phyloP scores from a whole-genome alignment of 768 basidiomycete genomes.

The Hydnum rufescens region DNA sequence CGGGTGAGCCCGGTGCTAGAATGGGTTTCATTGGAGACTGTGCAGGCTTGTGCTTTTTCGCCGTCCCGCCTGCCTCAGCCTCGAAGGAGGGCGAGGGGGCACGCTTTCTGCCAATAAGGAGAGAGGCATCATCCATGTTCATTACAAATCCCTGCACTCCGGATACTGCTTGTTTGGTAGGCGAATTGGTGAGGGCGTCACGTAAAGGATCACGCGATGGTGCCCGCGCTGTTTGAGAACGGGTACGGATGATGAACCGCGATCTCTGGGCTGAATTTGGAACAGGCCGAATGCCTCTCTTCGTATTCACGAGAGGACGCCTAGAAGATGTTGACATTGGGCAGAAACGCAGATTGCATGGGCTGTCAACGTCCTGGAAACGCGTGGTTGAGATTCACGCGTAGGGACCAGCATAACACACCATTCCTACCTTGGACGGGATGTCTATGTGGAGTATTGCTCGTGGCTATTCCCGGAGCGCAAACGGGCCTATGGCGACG shows the following conservation, averaged over 20 bases:
- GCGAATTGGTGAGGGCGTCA: background rate
- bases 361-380: no score
- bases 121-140: no score
- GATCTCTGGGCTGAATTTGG: background rate
- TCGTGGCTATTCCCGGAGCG: no score
- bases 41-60: background rate
- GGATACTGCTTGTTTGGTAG: background rate
- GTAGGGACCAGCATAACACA: no score
- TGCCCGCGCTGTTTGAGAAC: background rate
- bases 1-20: background rate
- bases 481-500: no score
- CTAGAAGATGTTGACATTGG: no score
- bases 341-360: no score
- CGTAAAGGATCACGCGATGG: background rate
- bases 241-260: background rate
- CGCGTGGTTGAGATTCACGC: no score
- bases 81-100: background rate
- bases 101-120: constrained; percentile 1
- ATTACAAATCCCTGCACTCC: no score
- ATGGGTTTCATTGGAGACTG: background rate
- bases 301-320: no score
- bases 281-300: background rate
- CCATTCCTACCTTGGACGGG: no score
- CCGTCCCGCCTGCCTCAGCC: background rate
- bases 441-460: no score